These are phyloP conservation scores for Populus hybrid DNA, from an alignment of 441 rosid genomes.

Conservation along the genomic window DNA sequence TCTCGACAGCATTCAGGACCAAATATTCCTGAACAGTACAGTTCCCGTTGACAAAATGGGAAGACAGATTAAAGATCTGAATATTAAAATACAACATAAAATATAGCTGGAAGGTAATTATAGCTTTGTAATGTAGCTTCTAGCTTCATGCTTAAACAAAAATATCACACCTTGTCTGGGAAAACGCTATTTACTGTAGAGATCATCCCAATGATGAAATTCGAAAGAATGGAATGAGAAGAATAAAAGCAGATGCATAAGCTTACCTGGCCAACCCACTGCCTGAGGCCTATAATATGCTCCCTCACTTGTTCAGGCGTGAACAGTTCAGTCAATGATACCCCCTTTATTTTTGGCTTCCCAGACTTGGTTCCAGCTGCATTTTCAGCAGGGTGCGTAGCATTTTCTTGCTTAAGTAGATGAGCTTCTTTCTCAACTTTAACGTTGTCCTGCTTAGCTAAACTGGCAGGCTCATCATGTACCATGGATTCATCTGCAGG, in stretches of 20 bases:
- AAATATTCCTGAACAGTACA: neutral
- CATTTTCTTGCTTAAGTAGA: conserved; percentile 53
- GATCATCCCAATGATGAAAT: neutral
- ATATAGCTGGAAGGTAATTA: neutral
- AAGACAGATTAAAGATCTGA: neutral
- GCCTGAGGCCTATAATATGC: conserved; percentile 94
- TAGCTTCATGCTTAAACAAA: neutral
- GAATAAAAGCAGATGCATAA: neutral
- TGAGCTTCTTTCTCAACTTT: conserved; percentile 66
- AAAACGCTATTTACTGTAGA: neutral
- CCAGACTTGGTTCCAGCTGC: conserved; percentile 70
- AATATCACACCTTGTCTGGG: neutral
- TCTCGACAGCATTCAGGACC: neutral
- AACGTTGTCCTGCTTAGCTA: conserved; percentile 45
- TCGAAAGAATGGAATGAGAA: neutral
- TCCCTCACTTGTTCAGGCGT: conserved; percentile 97
- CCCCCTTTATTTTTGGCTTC: conserved; percentile 96
- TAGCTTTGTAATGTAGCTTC: neutral
- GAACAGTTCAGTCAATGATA: conserved; percentile 92
- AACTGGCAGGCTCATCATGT: conserved; percentile 34
- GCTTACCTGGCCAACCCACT: conserved; percentile 99
- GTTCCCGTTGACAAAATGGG: neutral
- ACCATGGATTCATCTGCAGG: conserved; percentile 40
- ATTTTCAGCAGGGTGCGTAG: conserved; percentile 50
- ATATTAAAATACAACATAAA: neutral